A percentile compares a stretch with the other conserved stretches of the same genome.
Conservation (phyloP, 768 basidiomycete genomes). For the Termitomyces sp. region DNA sequence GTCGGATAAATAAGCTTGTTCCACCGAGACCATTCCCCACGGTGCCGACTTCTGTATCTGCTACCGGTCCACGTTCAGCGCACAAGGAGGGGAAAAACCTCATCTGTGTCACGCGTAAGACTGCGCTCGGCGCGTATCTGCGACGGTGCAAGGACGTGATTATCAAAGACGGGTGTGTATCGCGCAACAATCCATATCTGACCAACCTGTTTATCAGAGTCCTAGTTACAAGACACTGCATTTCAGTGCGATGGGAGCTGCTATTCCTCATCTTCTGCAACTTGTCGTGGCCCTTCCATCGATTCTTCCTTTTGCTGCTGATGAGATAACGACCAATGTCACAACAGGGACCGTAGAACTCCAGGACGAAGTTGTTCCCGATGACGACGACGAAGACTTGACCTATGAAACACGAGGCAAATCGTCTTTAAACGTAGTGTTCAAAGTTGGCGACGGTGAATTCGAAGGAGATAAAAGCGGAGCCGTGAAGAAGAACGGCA, state of each 20-base stretch:
- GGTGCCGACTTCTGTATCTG: conserved; percentile 68
- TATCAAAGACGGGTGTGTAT: conserved; percentile 61
- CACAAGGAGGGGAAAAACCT: conserved; percentile 78
- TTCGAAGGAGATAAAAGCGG: conserved; percentile 33
- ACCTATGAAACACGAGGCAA: conserved; percentile 65
- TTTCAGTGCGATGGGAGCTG: conserved; percentile 82
- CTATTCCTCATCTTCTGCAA: conserved; percentile 75
- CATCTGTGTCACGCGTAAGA: conserved; percentile 77
- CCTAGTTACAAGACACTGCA: conserved; percentile 66
- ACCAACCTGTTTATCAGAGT: background rate
- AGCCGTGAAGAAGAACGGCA: conserved; percentile 15
- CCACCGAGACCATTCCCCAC: conserved; percentile 75
- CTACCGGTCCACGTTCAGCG: conserved; percentile 74
- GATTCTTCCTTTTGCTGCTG: conserved; percentile 59
- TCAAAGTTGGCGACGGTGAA: conserved; percentile 61
- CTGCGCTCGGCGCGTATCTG: conserved; percentile 66
- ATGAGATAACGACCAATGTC: conserved; percentile 58
- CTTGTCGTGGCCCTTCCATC: conserved; percentile 66
- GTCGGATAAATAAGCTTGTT: conserved; percentile 56
- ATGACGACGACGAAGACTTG: conserved; percentile 65
- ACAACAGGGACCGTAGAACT: conserved; percentile 69
- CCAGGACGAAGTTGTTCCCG: conserved; percentile 74
- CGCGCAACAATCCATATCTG: background rate
- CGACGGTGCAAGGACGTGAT: conserved; percentile 70
- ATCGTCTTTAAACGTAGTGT: conserved; percentile 55